Base-by-base conservation (phyloP, 2,329 filamentous ascomycete species). In the Monosporascus ibericus region DNA sequence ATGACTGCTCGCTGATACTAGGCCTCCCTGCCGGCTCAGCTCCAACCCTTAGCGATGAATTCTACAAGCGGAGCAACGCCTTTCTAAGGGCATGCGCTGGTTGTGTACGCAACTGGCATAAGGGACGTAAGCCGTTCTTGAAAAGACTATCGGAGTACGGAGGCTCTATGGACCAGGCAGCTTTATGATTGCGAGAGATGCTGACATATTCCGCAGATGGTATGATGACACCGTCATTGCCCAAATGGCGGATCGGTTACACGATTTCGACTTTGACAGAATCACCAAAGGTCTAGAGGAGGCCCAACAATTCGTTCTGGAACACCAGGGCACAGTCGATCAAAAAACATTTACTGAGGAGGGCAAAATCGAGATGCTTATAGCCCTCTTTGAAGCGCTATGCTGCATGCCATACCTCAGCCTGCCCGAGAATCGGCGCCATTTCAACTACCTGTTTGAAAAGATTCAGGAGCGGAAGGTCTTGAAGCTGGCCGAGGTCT, bases 371-470 rank as follows among this genome's bases (percentile, higher is more conserved):
- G 74, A 81, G 27, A 83, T 89, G 6, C 80, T 95, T 48, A 81
- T 94, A 53, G 86, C 90, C 11, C 81, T 97, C 30, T 96, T 95
- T 62, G 92, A 97, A 68, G 86, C 88, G 0, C 74, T 97, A 49
- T 95, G 91, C 67, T 95, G 88, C 68, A 83, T 91, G 59, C 79
- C 87, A 1, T 90, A 95, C 65, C 76, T 96, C 55, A 78, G 71
- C 44, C 60, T 74, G n/a, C 73, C 77, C 1, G 75, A 76, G 4
- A 76, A 77, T 57, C 74, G 78, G 3, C 61, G 66, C 0, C 66
- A 85, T 58, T 96, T 97, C 66, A 88, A 96, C 65, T 83, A 80
- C 59, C 90, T 95, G 11, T 96, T 97, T 67, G 78, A 82, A 59
- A 79, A 90, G 22, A 84, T 95, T 2, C 89, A 92, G 68, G 82